Base-by-base conservation (phyloP, 352 stramenopile species). In the Pythium chondricola region DNA sequence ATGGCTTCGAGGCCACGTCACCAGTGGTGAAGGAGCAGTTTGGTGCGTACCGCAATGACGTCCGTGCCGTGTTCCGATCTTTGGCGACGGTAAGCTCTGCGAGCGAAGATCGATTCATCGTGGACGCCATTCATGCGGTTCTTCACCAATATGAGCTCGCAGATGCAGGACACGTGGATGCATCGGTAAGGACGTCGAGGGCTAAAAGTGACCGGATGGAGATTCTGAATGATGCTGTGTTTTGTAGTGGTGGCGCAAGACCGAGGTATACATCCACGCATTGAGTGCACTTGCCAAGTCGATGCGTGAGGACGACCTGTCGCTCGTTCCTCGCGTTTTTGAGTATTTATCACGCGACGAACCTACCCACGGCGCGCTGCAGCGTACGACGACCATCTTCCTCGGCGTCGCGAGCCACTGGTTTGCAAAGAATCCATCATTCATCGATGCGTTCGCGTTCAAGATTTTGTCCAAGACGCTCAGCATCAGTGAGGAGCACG, bases 221-320 rank as follows among this genome's bases (percentile, higher is more conserved):
- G n/a, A n/a, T n/a, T n/a, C n/a, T n/a, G n/a, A n/a, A n/a, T n/a
- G n/a, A n/a, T n/a, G n/a, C n/a, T n/a, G n/a, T n/a, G 2, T 42
- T 13, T 41, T 16, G 8, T 25, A 83, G 69, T 91, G 77, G 80
- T 91, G 77, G 77, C 65, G 67, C 33, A 69, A 64, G 39, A 86
- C 74, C 2, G 80, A 91, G 60, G 80, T 91, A n/a, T 89, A 88
- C 47, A 77, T 91, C 7, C 80, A 91, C 24, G 77, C 80, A 29
- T 63, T 91, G 33, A 91, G 77, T 58, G 80, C 80, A 17, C 36
- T 91, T 36, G 88, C 80, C 43, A 91, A 89, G 68, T 91, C 75
- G 20, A 71, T 91, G 45, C 71, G 77, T 11, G 71, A 88, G 41
- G 80, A 83, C 53, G 80, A 91, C 44, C 77, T 75, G n/a, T 85